phyloP scores from a whole-genome alignment of 2,329 filamentous ascomycete species.

The Cordyceps javanica region DNA sequence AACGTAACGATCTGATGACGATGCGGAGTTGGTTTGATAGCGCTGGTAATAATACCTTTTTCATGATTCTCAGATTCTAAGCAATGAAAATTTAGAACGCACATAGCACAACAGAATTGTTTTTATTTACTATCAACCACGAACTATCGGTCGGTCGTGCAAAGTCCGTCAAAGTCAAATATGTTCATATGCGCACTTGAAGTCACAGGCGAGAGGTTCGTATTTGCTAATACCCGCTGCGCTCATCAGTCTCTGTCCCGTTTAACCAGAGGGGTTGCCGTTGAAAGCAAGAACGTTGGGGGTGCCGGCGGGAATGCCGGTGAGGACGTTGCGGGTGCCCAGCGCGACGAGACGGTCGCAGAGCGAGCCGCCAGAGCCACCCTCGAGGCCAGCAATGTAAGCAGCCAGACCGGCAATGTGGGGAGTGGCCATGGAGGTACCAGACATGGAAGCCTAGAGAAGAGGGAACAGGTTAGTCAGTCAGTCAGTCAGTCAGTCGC shows the following conservation, averaged over 20 bases:
- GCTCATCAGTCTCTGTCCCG: not conserved
- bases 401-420: constrained; percentile 35
- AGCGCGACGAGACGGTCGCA: constrained; percentile 39
- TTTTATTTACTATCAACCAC: not conserved
- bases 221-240: not conserved
- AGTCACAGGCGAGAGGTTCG: too few relatives aligned
- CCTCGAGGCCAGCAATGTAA: constrained; percentile 40
- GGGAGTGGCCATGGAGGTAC: constrained; percentile 36
- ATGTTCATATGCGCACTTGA: too few relatives aligned
- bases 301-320: constrained; percentile 35
- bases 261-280: constrained; percentile 24
- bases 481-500: too few relatives aligned
- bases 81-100: not conserved
- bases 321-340: constrained; percentile 34
- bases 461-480: constrained; percentile 23
- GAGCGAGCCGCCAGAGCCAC: constrained; percentile 36
- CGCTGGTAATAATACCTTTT: not conserved
- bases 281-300: constrained; percentile 52
- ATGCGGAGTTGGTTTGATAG: not conserved
- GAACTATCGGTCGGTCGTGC: not conserved
- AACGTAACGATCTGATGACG: not conserved
- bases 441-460: constrained; percentile 29
- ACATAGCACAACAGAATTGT: too few relatives aligned
- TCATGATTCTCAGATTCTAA: not conserved
- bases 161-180: too few relatives aligned